A percentile compares a stretch with the other conserved stretches of the same genome.
Evolutionary conservation across 306 rosid species (phyloP).

Genomic region (Cucurbita maxima): DNA sequence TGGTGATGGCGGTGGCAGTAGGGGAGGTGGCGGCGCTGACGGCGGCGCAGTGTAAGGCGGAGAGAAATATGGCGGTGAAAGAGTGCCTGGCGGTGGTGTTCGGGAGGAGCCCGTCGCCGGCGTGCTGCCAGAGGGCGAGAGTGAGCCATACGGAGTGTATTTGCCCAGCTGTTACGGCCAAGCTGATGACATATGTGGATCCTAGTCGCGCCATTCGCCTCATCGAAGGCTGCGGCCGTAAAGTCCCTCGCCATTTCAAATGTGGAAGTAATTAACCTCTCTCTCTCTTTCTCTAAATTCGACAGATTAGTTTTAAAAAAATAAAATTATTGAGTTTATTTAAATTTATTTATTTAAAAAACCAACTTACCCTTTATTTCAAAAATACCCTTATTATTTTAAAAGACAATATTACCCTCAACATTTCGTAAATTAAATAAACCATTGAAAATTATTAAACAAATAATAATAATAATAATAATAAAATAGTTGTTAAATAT

Average conservation of each 20-base stretch:
- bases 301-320: no score
- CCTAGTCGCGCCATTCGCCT: conserved; percentile 8
- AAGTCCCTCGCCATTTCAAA: conserved; percentile 14
- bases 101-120: conserved; percentile 9
- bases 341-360: no score
- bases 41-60: conserved; percentile 4
- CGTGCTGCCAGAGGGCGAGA: conserved; percentile 11
- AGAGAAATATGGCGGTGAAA: neutral
- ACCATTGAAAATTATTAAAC: no score
- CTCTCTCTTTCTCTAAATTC: neutral
- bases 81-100: conserved; percentile 5
- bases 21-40: neutral
- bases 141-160: conserved; percentile 9
- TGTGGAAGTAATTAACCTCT: conserved; percentile 9
- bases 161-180: conserved; percentile 7
- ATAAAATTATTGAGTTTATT: no score
- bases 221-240: conserved; percentile 14
- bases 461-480: no score
- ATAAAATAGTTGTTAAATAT: no score
- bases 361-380: no score
- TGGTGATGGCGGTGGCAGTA: neutral
- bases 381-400: no score
- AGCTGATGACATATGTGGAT: conserved; percentile 1
- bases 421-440: no score
- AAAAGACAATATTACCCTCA: no score